Percentiles rank a stretch among this genome's conserved stretches.
Evolutionary conservation across 2,329 filamentous ascomycete species (phyloP).

Genomic region (Albifimbria verrucaria): DNA sequence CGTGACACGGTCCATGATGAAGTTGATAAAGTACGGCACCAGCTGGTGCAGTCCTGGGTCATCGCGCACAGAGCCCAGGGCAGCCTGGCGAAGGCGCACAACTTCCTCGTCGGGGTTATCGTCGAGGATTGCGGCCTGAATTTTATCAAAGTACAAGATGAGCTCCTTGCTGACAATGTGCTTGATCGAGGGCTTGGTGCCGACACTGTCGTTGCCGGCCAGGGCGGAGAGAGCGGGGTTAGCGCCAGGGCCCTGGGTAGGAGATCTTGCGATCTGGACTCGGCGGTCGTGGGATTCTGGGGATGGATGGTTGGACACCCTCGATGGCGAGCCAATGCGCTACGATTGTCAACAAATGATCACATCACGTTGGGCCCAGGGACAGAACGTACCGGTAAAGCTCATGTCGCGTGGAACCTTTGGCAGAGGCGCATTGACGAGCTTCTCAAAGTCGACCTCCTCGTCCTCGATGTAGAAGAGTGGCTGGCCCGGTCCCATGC

Average conservation of each 20-base stretch:
- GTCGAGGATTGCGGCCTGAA: slow-evolving; percentile 83
- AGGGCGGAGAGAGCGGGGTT: slow-evolving; percentile 79
- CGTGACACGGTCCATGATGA: slow-evolving; percentile 92
- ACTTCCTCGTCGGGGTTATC: slow-evolving; percentile 79
- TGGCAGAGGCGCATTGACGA: slow-evolving; percentile 93
- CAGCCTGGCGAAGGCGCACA: slow-evolving; percentile 71
- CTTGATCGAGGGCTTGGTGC: slow-evolving; percentile 88
- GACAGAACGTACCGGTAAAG: slow-evolving; percentile 67
- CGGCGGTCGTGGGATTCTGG: slow-evolving; percentile 87
- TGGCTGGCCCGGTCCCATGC: slow-evolving; percentile 87
- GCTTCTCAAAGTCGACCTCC: slow-evolving; percentile 97
- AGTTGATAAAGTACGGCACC: slow-evolving; percentile 93
- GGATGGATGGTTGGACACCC: slow-evolving; percentile 93
- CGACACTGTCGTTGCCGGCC: slow-evolving; percentile 78
- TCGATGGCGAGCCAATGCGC: slow-evolving; percentile 98
- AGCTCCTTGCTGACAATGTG: slow-evolving; percentile 95
- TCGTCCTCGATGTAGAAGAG: slow-evolving; percentile 98
- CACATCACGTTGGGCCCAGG: too few species aligned
- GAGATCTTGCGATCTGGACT: slow-evolving; percentile 79
- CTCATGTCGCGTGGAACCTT: slow-evolving; percentile 92
- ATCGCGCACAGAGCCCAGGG: slow-evolving; percentile 77
- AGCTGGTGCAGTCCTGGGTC: slow-evolving; percentile 95
- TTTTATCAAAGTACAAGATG: slow-evolving; percentile 94
- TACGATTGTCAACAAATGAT: slow-evolving; percentile 29
- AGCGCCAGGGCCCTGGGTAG: slow-evolving; percentile 81